Evolutionary conservation across 176 grass and related monocot species (phyloP).

Genomic region (Poa pratensis): DNA sequence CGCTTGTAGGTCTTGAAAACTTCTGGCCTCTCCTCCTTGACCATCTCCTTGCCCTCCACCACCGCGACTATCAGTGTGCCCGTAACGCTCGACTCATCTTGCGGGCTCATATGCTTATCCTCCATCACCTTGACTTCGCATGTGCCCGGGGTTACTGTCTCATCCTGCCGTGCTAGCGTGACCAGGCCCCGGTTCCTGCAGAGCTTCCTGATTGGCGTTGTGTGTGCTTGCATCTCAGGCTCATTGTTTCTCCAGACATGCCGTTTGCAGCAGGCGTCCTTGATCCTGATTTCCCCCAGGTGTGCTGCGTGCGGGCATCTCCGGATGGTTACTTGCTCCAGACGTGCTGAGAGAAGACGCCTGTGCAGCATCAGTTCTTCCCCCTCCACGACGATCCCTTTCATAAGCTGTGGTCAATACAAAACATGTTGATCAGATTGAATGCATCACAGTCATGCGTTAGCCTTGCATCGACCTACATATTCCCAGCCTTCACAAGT

Average conservation of each 20-base stretch:
- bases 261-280: not conserved
- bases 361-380: conserved; percentile 70
- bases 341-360: not conserved
- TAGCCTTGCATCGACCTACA: not conserved
- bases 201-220: conserved; percentile 61
- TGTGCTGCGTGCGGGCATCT: not conserved
- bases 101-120: conserved; percentile 41
- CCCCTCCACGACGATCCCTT: conserved; percentile 46
- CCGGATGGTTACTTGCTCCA: not conserved
- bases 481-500: not conserved
- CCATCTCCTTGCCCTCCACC: not conserved
- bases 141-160: not conserved
- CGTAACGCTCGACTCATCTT: conserved; percentile 20
- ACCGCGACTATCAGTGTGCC: not conserved
- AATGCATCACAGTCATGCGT: not conserved
- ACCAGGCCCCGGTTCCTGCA: conserved; percentile 66
- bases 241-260: not conserved
- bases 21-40: conserved; percentile 33
- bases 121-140: not conserved
- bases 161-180: conserved; percentile 25
- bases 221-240: not conserved
- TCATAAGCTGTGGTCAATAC: conserved; percentile 58
- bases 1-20: conserved; percentile 50
- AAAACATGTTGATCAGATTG: not conserved
- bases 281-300: not conserved